Conservation (phyloP, 805 yeast species). For the Hanseniaspora occidentalis region DNA sequence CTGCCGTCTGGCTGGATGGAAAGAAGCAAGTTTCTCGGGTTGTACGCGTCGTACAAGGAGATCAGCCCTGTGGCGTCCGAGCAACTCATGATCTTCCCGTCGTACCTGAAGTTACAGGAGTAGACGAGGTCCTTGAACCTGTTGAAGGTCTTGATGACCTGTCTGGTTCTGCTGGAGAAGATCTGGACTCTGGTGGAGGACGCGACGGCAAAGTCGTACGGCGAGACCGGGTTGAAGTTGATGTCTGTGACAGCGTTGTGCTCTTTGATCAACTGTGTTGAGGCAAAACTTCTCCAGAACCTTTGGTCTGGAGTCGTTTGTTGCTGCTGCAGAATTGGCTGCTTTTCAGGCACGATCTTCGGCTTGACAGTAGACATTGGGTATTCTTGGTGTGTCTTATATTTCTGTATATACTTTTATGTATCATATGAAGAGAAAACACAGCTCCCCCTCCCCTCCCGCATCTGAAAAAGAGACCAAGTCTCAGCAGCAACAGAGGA, state of each 20-base stretch:
- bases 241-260: slow-evolving; percentile 85
- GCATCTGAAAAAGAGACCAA: not conserved
- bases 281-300: slow-evolving; percentile 80
- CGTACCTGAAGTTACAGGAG: slow-evolving; percentile 81
- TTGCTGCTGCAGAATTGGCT: slow-evolving; percentile 68
- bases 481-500: too few species aligned
- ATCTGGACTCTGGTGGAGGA: slow-evolving; percentile 86
- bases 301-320: slow-evolving; percentile 81
- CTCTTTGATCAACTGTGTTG: slow-evolving; percentile 85
- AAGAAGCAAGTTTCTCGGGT: slow-evolving; percentile 67
- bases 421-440: too few species aligned
- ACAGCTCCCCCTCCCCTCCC: not conserved
- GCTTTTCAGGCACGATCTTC: slow-evolving; percentile 51
- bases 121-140: slow-evolving; percentile 88
- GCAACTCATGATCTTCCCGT: slow-evolving; percentile 84
- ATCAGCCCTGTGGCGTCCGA: slow-evolving; percentile 93
- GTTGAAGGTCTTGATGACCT: slow-evolving; percentile 72
- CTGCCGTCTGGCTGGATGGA: slow-evolving; percentile 57
- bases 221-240: slow-evolving; percentile 72
- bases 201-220: slow-evolving; percentile 81
- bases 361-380: slow-evolving; percentile 64
- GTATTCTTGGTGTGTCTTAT: not conserved
- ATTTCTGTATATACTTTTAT: not conserved
- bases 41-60: slow-evolving; percentile 75
- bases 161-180: slow-evolving; percentile 87